phyloP scores from a whole-genome alignment of 352 stramenopile species.

The Phytophthora cactorum region DNA sequence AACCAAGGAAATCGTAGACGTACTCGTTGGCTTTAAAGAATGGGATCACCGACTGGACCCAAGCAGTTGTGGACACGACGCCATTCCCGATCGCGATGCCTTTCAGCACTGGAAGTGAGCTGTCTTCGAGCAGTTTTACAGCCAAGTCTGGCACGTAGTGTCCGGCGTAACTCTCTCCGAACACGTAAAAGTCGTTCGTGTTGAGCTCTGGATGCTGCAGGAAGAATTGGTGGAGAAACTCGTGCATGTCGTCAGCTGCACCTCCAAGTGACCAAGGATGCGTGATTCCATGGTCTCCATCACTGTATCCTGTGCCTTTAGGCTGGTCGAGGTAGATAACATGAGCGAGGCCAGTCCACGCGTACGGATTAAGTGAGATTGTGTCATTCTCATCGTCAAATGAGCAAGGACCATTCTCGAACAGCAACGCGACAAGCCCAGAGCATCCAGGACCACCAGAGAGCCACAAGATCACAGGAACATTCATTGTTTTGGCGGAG shows the following conservation, averaged over 20 bases:
- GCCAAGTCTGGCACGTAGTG: conserved; percentile 95
- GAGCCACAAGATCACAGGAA: conserved; percentile 96
- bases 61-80: conserved; percentile 60
- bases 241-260: conserved; percentile 53
- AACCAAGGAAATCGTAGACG: conserved; percentile 44
- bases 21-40: conserved; percentile 59
- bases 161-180: conserved; percentile 95
- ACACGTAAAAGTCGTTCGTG: conserved; percentile 90
- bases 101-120: conserved; percentile 55
- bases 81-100: conserved; percentile 89
- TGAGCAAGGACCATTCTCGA: conserved; percentile 96
- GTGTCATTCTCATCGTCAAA: conserved; percentile 68
- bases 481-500: conserved; percentile 14
- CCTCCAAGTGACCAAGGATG: conserved; percentile 53
- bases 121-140: conserved; percentile 59
- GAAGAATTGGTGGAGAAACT: conserved; percentile 70
- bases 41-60: conserved; percentile 54
- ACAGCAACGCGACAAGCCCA: conserved; percentile 92
- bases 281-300: conserved; percentile 7
- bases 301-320: conserved; percentile 73
- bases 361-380: conserved; percentile 89
- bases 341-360: conserved; percentile 95
- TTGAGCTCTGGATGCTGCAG: conserved; percentile 41
- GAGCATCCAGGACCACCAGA: conserved; percentile 97
- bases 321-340: conserved; percentile 98